Percentiles rank a stretch among this genome's conserved stretches.
Evolutionary conservation across 768 basidiomycete genomes (phyloP).

Genomic region (Vararia minispora): DNA sequence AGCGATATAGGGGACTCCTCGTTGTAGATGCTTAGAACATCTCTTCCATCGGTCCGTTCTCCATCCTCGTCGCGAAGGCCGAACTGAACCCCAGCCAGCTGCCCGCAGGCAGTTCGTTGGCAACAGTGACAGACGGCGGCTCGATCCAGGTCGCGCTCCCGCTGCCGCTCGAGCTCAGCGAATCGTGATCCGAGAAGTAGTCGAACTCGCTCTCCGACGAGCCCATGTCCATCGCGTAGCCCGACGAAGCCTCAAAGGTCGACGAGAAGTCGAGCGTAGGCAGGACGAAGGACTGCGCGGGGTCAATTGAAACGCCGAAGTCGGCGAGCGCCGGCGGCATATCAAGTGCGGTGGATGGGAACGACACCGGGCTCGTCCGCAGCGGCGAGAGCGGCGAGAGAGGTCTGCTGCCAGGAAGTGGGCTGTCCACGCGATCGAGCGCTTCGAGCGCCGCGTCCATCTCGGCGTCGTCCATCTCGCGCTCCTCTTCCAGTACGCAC

Average conservation of each 20-base stretch:
- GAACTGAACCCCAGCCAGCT: constrained; percentile 32
- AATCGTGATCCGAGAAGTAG: constrained; percentile 2
- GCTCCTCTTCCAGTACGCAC: constrained; percentile 59
- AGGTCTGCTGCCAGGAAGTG: no score
- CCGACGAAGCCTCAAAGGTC: constrained; percentile 22
- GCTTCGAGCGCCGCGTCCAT: constrained; percentile 5
- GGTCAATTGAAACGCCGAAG: no score
- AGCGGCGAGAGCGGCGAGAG: constrained; percentile 19
- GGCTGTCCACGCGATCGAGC: constrained; percentile 6
- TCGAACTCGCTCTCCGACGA: constrained; percentile 3
- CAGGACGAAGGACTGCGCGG: constrained; percentile 59
- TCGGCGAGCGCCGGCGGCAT: no score
- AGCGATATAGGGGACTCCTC: no score
- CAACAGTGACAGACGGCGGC: constrained; percentile 4
- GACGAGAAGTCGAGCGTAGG: constrained; percentile 69
- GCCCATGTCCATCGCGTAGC: constrained; percentile 9
- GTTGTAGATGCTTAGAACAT: no score
- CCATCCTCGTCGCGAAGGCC: constrained; percentile 21
- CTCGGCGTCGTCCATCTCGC: constrained; percentile 19
- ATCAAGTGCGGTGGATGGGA: constrained; percentile 1
- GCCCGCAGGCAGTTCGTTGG: constrained; percentile 13
- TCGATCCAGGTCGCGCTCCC: constrained; percentile 12
- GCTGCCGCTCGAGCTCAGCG: constrained; percentile 7
- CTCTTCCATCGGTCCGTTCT: constrained; percentile 14
- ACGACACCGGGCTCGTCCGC: constrained; percentile 4